phyloP scores from a whole-genome alignment of 176 grass and related monocot genomes.

The Ananas comosus region DNA sequence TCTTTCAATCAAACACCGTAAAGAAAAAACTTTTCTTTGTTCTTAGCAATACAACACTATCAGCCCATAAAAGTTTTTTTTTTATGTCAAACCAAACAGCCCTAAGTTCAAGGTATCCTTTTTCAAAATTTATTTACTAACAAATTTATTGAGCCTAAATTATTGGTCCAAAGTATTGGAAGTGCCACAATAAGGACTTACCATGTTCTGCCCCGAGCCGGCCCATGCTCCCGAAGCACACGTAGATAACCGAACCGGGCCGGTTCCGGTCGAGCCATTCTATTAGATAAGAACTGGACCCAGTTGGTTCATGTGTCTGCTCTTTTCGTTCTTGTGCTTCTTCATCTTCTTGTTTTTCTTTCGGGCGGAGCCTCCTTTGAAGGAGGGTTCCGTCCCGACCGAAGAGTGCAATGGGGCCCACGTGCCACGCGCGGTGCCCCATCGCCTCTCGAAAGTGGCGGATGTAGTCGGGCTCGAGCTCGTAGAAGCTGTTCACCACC shows the following conservation, averaged over 20 bases:
- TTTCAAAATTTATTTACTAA: too few species aligned
- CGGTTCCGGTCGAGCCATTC: constrained; percentile 26
- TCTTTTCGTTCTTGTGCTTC: too few species aligned
- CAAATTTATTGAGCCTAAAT: too few species aligned
- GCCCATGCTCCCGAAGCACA: constrained; percentile 27
- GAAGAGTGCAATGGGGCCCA: not conserved
- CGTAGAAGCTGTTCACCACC: constrained; percentile 16
- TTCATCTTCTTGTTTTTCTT: not conserved
- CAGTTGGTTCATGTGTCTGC: too few species aligned
- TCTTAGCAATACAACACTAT: too few species aligned
- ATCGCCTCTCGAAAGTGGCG: not conserved
- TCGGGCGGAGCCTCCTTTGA: not conserved
- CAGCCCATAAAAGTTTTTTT: too few species aligned
- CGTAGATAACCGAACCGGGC: constrained; percentile 22
- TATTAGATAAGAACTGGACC: not conserved
- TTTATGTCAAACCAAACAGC: too few species aligned
- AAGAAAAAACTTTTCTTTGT: too few species aligned
- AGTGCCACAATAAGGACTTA: too few species aligned
- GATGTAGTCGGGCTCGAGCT: constrained; percentile 2
- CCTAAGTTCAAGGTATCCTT: too few species aligned
- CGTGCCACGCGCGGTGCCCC: not conserved
- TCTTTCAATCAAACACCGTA: too few species aligned
- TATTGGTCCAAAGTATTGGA: too few species aligned
- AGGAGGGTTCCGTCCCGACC: not conserved
- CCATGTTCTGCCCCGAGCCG: not conserved